A percentile compares a stretch with the other conserved stretches of the same genome.
Conservation (phyloP, 331 rosid genomes). For the Acacia concinna region DNA sequence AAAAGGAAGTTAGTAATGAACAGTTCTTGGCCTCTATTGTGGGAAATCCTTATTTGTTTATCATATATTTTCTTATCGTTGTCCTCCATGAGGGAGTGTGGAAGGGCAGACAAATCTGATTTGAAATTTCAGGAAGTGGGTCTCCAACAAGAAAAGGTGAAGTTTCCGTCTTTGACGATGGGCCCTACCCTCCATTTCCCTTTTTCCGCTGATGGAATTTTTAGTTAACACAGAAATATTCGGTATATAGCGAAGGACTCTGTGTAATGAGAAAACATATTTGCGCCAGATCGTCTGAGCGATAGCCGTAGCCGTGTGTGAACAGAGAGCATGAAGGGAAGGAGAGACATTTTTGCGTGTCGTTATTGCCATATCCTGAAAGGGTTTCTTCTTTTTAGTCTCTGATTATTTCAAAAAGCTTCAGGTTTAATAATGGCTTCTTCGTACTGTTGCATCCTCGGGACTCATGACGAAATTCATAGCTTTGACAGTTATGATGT, state of each 20-base stretch:
- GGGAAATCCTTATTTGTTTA: slow-evolving; percentile 30
- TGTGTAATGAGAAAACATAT: slow-evolving; percentile 31
- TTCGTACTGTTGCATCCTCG: slow-evolving; percentile 58
- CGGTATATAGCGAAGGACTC: slow-evolving; percentile 28
- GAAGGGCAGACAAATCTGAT: slow-evolving; percentile 19
- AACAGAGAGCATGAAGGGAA: slow-evolving; percentile 7
- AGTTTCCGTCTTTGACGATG: slow-evolving; percentile 14
- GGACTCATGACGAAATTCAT: slow-evolving; percentile 75
- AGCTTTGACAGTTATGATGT: slow-evolving; percentile 72
- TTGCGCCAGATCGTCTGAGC: slow-evolving; percentile 32
- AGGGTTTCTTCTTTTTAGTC: slow-evolving; percentile 43
- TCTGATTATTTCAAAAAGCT: slow-evolving; percentile 37
- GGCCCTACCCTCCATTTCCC: slow-evolving; percentile 22
- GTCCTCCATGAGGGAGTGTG: slow-evolving; percentile 17
- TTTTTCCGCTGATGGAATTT: slow-evolving; percentile 44
- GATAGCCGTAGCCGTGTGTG: slow-evolving; percentile 48
- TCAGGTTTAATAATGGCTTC: slow-evolving; percentile 59
- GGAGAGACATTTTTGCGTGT: slow-evolving; percentile 36
- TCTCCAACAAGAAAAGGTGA: slow-evolving; percentile 16
- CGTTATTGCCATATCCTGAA: slow-evolving; percentile 59
- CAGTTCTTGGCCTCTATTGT: slow-evolving; percentile 24
- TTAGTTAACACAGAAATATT: slow-evolving; percentile 41
- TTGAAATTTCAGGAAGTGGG: slow-evolving; percentile 30
- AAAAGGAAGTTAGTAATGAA: slow-evolving; percentile 18
- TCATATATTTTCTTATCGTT: slow-evolving; percentile 9